Conservation (phyloP, 2,329 filamentous ascomycete genomes). For the Monilinia laxa region DNA sequence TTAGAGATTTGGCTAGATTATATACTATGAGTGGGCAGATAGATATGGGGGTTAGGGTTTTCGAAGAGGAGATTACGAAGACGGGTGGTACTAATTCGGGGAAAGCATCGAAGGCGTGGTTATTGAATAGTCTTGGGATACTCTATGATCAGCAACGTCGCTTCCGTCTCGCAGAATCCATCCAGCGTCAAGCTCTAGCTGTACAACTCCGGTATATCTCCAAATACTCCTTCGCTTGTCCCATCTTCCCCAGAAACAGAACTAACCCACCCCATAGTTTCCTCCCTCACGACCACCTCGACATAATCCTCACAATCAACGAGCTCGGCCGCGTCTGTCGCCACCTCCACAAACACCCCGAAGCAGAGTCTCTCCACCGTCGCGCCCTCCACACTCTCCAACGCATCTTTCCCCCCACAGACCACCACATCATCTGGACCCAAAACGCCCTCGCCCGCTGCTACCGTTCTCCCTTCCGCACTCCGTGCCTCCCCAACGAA, state of each 20-base stretch:
- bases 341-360: slow-evolving; percentile 14
- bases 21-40: slow-evolving; percentile 23
- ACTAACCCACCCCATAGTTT: neutral
- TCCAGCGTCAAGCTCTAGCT: slow-evolving; percentile 22
- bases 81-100: slow-evolving; percentile 21
- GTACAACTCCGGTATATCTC: slow-evolving; percentile 17
- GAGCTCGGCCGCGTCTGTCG: slow-evolving; percentile 22
- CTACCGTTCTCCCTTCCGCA: neutral
- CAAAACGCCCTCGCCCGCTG: slow-evolving; percentile 20
- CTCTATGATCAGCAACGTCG: slow-evolving; percentile 24
- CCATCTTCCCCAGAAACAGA: neutral
- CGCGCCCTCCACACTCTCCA: slow-evolving; percentile 12
- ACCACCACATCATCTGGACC: slow-evolving; percentile 22
- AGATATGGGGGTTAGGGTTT: slow-evolving; percentile 16
- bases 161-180: slow-evolving; percentile 18
- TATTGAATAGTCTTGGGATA: slow-evolving; percentile 22
- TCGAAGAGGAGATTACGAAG: slow-evolving; percentile 22
- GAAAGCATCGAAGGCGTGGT: slow-evolving; percentile 20
- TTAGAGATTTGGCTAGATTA: slow-evolving; percentile 18
- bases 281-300: slow-evolving; percentile 18
- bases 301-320: slow-evolving; percentile 23
- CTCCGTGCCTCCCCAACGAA: neutral
- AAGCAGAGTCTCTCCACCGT: slow-evolving; percentile 18
- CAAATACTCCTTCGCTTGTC: neutral
- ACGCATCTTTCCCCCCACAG: slow-evolving; percentile 13